These are phyloP conservation scores for Boletellus sp. DNA, from an alignment of 768 basidiomycete genomes.

Conservation along the genomic window DNA sequence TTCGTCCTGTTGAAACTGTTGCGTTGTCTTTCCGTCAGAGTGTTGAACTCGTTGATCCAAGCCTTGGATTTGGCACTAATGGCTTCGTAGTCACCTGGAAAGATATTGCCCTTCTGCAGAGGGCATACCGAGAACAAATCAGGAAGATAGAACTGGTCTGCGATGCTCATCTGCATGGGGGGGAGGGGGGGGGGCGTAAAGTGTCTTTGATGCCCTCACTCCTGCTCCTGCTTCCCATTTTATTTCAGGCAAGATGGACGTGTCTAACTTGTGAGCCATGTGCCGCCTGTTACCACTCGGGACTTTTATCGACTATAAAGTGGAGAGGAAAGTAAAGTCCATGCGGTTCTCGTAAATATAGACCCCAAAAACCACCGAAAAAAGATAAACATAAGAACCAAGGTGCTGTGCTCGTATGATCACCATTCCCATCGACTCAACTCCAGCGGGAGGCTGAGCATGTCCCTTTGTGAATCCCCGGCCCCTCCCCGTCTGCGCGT, in stretches of 20 bases:
- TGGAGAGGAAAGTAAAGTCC: not conserved
- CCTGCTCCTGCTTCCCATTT: not conserved
- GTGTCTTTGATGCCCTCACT: not conserved
- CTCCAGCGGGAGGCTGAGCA: too few relatives aligned
- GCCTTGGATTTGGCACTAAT: slow-evolving; percentile 55
- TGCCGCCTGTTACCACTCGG: slow-evolving; percentile 1
- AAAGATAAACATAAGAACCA: not conserved
- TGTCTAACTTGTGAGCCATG: slow-evolving; percentile 3
- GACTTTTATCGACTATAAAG: not conserved
- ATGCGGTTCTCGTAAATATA: not conserved
- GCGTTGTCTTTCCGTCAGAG: slow-evolving; percentile 57
- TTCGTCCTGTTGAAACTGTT: slow-evolving; percentile 53
- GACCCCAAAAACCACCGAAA: not conserved
- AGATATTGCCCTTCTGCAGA: slow-evolving; percentile 46
- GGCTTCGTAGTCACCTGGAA: slow-evolving; percentile 49
- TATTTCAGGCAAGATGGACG: slow-evolving; percentile 6
- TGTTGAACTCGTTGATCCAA: slow-evolving; percentile 59
- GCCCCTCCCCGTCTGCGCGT: too few relatives aligned
- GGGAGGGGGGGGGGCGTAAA: not conserved
- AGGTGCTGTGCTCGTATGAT: too few relatives aligned
- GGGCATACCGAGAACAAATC: slow-evolving; percentile 48
- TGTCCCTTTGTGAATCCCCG: too few relatives aligned
- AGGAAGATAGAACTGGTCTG: slow-evolving; percentile 47
- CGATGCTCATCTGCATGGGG: not conserved
- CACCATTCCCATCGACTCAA: too few relatives aligned